These are phyloP conservation scores for Claviceps arundinis DNA, from an alignment of 2,329 filamentous ascomycete species.

Conservation along the genomic window DNA sequence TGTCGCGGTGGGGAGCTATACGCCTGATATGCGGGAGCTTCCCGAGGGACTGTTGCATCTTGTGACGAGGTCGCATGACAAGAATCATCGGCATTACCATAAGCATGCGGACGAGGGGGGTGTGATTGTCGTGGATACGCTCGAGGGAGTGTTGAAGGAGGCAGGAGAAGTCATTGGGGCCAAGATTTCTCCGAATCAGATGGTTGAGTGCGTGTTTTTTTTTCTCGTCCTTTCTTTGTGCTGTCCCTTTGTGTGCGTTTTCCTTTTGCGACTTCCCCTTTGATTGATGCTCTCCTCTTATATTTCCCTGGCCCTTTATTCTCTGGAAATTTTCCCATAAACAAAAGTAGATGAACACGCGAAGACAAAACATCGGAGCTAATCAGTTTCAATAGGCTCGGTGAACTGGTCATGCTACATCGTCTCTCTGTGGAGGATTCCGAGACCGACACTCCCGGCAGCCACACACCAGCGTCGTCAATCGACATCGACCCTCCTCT, in stretches of 20 bases:
- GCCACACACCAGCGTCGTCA: constrained; percentile 12
- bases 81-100: constrained; percentile 46
- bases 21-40: constrained; percentile 67
- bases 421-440: constrained; percentile 29
- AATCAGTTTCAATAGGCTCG: constrained; percentile 36
- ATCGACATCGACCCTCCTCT: constrained; percentile 10
- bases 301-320: background rate
- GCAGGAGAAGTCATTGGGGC: constrained; percentile 79
- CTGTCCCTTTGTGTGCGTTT: background rate
- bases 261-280: no score
- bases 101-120: constrained; percentile 51
- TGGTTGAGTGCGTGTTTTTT: constrained; percentile 57
- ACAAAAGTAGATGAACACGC: no score
- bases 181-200: constrained; percentile 55
- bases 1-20: constrained; percentile 56
- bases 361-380: background rate
- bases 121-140: constrained; percentile 59
- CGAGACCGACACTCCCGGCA: constrained; percentile 18
- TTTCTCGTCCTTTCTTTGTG: background rate
- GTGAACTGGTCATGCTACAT: constrained; percentile 59
- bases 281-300: no score
- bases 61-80: constrained; percentile 34
- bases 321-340: no score
- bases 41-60: constrained; percentile 63
- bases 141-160: constrained; percentile 68